Percentiles rank a stretch among this genome's conserved stretches.
Evolutionary conservation across 1,284 basidiomycete species (phyloP).

Genomic region (Vanrija pseudolonga): DNA sequence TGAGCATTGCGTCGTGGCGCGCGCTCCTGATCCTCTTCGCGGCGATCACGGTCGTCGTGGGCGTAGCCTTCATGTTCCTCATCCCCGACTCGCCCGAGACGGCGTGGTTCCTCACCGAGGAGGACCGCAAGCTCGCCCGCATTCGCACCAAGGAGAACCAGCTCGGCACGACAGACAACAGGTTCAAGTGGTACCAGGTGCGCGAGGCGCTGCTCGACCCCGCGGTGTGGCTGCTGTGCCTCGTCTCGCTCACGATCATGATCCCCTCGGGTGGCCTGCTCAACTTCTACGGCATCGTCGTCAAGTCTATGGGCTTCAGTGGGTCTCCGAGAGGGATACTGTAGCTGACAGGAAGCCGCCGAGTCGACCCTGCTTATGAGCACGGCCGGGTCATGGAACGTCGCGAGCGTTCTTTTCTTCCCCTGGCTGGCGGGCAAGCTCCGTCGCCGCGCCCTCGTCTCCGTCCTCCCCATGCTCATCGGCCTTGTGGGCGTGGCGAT

Average conservation of each 20-base stretch:
- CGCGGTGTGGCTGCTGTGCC: background rate
- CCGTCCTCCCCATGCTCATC: constrained; percentile 3
- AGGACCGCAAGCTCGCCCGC: constrained; percentile 27
- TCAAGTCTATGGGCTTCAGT: constrained; percentile 18
- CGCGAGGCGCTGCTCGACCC: constrained; percentile 25
- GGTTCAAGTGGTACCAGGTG: constrained; percentile 26
- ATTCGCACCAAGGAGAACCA: constrained; percentile 26
- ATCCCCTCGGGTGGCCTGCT: background rate
- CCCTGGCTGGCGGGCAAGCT: constrained; percentile 15
- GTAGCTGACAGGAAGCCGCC: background rate
- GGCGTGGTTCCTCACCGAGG: constrained; percentile 27
- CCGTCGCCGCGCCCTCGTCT: constrained; percentile 8
- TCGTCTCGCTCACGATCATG: background rate
- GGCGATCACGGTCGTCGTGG: constrained; percentile 13
- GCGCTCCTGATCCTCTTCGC: constrained; percentile 24
- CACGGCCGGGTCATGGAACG: constrained; percentile 6
- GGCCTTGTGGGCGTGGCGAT: constrained; percentile 16
- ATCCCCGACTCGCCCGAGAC: constrained; percentile 28
- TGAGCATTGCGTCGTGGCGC: constrained; percentile 18
- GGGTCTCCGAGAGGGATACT: too few relatives aligned
- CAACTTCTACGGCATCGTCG: constrained; percentile 14
- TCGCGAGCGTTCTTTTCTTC: constrained; percentile 6
- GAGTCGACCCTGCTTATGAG: constrained; percentile 17
- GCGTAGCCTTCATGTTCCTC: constrained; percentile 21
- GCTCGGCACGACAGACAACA: constrained; percentile 26